phyloP scores from a whole-genome alignment of 2,329 filamentous ascomycete genomes.

The Albophoma yamanashiensis region DNA sequence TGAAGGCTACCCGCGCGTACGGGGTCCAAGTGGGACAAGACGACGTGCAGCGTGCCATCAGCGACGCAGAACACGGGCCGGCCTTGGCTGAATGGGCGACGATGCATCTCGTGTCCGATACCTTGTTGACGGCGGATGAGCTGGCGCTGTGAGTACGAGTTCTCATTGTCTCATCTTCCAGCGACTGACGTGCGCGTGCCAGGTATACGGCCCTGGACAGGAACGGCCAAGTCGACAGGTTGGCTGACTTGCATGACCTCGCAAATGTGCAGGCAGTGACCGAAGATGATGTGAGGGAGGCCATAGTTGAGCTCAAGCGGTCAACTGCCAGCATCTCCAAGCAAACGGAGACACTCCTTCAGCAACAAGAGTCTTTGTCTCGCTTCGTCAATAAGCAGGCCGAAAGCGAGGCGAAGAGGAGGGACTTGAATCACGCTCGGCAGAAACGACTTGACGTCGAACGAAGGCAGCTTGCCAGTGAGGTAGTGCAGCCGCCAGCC shows the following conservation, averaged over 20 bases:
- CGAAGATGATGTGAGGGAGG: conserved; percentile 49
- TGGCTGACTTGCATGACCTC: conserved; percentile 34
- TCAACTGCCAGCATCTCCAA: conserved; percentile 55
- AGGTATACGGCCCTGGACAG: conserved; percentile 41
- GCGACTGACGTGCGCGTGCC: conserved; percentile 5
- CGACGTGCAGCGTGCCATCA: conserved; percentile 25
- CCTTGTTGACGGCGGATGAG: conserved; percentile 43
- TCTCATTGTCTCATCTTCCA: conserved; percentile 4
- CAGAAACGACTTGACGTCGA: conserved; percentile 22
- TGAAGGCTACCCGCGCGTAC: conserved; percentile 20
- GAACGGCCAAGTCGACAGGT: conserved; percentile 34
- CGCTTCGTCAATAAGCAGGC: conserved; percentile 32
- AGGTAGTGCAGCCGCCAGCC: conserved; percentile 20
- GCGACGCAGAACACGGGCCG: conserved; percentile 21
- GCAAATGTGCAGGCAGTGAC: conserved; percentile 37
- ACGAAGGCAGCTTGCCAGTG: conserved; percentile 27
- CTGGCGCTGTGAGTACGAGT: conserved; percentile 33
- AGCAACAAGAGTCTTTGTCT: conserved; percentile 51
- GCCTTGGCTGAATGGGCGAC: conserved; percentile 36
- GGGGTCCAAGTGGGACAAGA: conserved; percentile 21
- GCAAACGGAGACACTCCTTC: conserved; percentile 50
- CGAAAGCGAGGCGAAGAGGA: conserved; percentile 17
- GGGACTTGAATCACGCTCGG: conserved; percentile 16
- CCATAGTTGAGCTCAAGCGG: conserved; percentile 51
- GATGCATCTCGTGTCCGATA: conserved; percentile 36